Base-by-base conservation (phyloP, 257 asterid genomes). In the Salvia rosmarinus region DNA sequence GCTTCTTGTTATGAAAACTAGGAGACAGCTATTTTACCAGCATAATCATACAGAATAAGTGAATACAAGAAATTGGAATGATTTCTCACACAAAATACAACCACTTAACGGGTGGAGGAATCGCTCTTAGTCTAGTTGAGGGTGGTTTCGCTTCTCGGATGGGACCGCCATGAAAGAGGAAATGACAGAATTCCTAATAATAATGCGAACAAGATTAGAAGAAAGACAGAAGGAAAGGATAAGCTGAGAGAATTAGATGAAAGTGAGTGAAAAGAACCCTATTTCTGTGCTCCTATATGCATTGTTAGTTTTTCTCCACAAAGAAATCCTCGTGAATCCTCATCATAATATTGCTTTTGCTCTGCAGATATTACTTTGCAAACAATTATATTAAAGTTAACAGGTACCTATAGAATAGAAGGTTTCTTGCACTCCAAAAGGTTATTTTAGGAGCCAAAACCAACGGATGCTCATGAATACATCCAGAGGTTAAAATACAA, bases 351-450 rank as follows among this genome's bases (percentile, higher is more conserved):
- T 62, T 16, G 19, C 17, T 67, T 60, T 47, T 35, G 57, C 28
- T 63, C 67, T 37, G 57, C 7, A 12, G 47, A 64, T 28, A 64
- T 8, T 32, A 28, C 8, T 69, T 51, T n/a, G 66, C 39, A 14
- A 46, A 61, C 28, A 20, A 64, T 51, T 64, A 39, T 16, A 68
- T 35, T 5, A 68, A 3, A 42, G 47, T 58, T 62, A 30, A 30
- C 50, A 11, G 59, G 37, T 68, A 40, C 56, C 32, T 39, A 2
- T 25, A 67, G 16, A 23, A 49, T 14, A 28, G 37, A 23, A 61
- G 43, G 17, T 21, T 68, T 39, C 51, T 49, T 46, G 75, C 51
- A 21, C 16, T 59, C 54, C 39, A 12, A 68, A 47, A 34, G 0
- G 13, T 65, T 50, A 30, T 12, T 46, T 64, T 58, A 5, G 13